Base-by-base conservation (phyloP, 345 rosid genomes). In the Aethionema arabicum region DNA sequence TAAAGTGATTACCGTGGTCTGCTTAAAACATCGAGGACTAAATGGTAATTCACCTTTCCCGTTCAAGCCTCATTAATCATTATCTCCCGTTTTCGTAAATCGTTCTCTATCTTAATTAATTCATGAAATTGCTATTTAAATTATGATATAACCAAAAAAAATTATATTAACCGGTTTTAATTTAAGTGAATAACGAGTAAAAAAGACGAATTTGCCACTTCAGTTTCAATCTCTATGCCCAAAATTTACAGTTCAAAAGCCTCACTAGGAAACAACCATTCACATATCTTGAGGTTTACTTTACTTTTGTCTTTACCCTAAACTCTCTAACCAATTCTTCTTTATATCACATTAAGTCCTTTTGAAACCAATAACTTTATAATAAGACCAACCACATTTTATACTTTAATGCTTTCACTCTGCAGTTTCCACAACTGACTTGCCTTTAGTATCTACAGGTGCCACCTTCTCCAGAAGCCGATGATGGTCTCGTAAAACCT, bases 361-460 rank as follows among this genome's bases (percentile, higher is more conserved):
- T 9, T 51, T 14, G n/a, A 12, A 12, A 12, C 32, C 13, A 15
- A 16, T 38, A 33, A 52, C 10, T 8, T 12, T 52, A 32, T 33
- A 16, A 1, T 52, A 16, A 16, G 5, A 44, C 39, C 46, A 54
- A 21, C 54, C 39, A 14, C 27, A 56, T 57, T 65, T 8, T 21
- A n/a, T n/a, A 4, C 43, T 46, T 30, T 30, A 29, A 52, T 60
- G 5, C 35, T 55, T 13, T 70, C 46, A 63, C 52, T 70, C 64
- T 16, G 57, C 44, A 12, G 51, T 47, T 41, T 62, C 74, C 40
- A 16, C 64, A 13, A 70, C 48, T 2, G 65, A 56, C 15, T 63
- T 70, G 43, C 74, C 74, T 63, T 70, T 70, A 1, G 38, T 55
- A 63, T 63, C 69, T 46, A 47, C 56, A 47, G 21, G 32, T 39